Base-by-base conservation (phyloP, 1,284 basidiomycete species). In the Sanghuangporus sanghuang region DNA sequence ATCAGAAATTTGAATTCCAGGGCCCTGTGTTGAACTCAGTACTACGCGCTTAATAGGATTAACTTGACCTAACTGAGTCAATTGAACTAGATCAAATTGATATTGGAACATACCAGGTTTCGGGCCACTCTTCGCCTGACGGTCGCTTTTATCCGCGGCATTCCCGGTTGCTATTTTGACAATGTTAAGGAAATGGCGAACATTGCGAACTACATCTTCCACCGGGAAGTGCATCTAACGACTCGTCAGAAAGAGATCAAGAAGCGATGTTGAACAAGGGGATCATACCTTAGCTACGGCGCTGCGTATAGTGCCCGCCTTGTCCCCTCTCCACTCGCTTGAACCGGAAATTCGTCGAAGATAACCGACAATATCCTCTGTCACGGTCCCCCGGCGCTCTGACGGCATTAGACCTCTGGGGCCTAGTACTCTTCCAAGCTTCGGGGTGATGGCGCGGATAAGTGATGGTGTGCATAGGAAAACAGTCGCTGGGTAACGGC, bases 321-420 rank as follows among this genome's bases (percentile, higher is more conserved):
- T 90, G 77, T 98, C 95, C 11, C 93, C 92, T 74, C 88, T 92
- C 95, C 96, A 99, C 73, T 98, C 95, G 63, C 90, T 86, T 11
- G 88, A 89, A 11, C 92, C 93, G 61, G 87, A 85, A 35, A 96
- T 83, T 65, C 88, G 86, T 68, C 85, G 81, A 64, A 99, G 89
- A 64, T 91, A 94, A 14, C 86, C 85, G 14, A 79, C 86, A 63
- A 97, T 81, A 65, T 96, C 92, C 61, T 94, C 90, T 0, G 92
- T 93, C 7, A 98, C 96, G 0, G 96, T 97, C 2, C 96, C 96
- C 68, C 96, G 85, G 75, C 96, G 90, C 66, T 90, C 90, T 7
- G 92, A 93, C 14, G 96, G 96, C 95, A 99, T 98, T 60, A 99
- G 77, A 66, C 96, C 96, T 66, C 93, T 88, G 49, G 95, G 96